phyloP scores from a whole-genome alignment of 1,284 basidiomycete genomes.

The Dichomitus squalens region DNA sequence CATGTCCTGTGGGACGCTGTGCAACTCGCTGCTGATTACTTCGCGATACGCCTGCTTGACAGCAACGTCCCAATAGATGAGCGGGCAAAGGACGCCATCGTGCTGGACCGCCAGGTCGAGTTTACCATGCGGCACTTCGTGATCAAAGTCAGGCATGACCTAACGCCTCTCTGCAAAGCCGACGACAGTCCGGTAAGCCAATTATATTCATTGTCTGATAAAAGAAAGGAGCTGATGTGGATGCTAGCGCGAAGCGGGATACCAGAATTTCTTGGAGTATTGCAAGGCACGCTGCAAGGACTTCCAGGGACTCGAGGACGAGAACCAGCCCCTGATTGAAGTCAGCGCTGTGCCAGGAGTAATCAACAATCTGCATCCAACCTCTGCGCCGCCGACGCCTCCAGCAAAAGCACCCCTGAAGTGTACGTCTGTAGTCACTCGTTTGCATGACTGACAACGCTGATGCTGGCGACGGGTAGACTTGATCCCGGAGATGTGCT shows the following conservation, averaged over 20 bases:
- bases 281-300: conserved; percentile 60
- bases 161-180: conserved; percentile 72
- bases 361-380: conserved; percentile 56
- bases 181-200: conserved; percentile 58
- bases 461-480: conserved; percentile 49
- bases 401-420: conserved; percentile 49
- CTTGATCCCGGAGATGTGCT: conserved; percentile 77
- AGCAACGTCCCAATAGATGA: conserved; percentile 44
- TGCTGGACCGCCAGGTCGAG: conserved; percentile 77
- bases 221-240: conserved; percentile 2
- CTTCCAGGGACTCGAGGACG: conserved; percentile 61
- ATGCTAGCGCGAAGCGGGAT: conserved; percentile 58
- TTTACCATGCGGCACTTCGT: conserved; percentile 71
- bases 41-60: conserved; percentile 51
- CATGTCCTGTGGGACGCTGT: conserved; percentile 70
- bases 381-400: conserved; percentile 41
- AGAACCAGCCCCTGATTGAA: conserved; percentile 73
- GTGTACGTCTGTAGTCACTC: conserved; percentile 42
- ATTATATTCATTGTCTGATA: conserved; percentile 18
- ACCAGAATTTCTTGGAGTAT: conserved; percentile 62
- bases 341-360: conserved; percentile 52
- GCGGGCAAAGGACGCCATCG: conserved; percentile 59
- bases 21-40: conserved; percentile 49
- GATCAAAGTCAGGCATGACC: conserved; percentile 57
- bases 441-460: too few species aligned